Base-by-base conservation (phyloP, 2,329 filamentous ascomycete genomes). In the Fusarium lyarnte region DNA sequence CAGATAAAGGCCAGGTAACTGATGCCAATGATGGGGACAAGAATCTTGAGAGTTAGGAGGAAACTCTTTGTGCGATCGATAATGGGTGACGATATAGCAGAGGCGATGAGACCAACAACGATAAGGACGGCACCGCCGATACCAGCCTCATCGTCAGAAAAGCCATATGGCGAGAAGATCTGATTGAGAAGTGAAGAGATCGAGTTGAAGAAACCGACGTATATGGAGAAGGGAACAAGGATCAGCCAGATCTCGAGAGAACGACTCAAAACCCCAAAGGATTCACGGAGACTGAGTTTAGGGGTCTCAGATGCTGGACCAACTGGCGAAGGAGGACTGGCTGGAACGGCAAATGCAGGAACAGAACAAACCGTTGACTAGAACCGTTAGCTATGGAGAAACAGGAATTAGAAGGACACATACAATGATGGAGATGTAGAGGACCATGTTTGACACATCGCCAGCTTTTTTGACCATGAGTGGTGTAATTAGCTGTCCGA, bases 131-230 rank as follows among this genome's bases (percentile, higher is more conserved):
- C 96, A 72, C 96, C 96, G 16, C 92, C 94, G 77, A 98, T 95
- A 38, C 96, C 96, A 27, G 95, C 93, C 62, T 97, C 88, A 72
- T 92, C 92, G 80, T 97, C 92, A 66, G 85, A 88, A 87, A 94
- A 97, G 77, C 90, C 93, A 83, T 98, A 95, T 0, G 96, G 96
- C 42, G 89, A 85, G 72, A 98, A 88, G 79, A 98, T 93, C 79
- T 98, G 95, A 84, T 95, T 97, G 14, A 98, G 87, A 3, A 98
- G 89, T 4, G 93, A 93, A 54, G 94, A 97, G 74, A 95, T 86
- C 74, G 92, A 92, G 86, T 98, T 98, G 90, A 99, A 99, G 84
- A 96, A 92, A 76, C 93, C 94, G 69, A 97, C 93, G 81, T 94
- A 97, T 76, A 95, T 82, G 72, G 89, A 84, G 83, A 95, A 98